Base-by-base conservation (phyloP, 257 asterid genomes). In the Ocimum tenuiflorum region DNA sequence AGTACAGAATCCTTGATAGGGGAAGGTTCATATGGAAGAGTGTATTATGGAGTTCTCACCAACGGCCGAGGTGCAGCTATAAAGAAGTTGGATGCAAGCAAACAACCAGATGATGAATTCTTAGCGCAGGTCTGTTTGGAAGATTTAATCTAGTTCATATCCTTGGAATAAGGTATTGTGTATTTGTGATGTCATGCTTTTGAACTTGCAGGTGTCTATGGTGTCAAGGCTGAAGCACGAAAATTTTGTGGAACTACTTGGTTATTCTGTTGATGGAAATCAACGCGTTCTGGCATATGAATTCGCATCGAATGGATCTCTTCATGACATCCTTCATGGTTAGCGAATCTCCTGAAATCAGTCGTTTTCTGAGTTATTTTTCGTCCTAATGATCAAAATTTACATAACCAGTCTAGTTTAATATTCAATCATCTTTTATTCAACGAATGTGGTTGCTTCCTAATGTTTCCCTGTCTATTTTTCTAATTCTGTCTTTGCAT, bases 21-120 rank as follows among this genome's bases (percentile, higher is more conserved):
- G 19, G 97, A 90, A 70, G 97, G 97, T 51, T 90, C 97, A 10
- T 90, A 90, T 60, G 97, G 97, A 70, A 81, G 95, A 80, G 97
- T 90, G 42, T 90, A 90, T 73, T 83, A 77, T 22, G 96, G 95
- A 55, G 71, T 67, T 68, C 80, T 87, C 36, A 87, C 72, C 55
- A 85, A 47, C 65, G 87, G 86, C 4, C 75, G 77, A 48, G 86
- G 83, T 60, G 91, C 96, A 9, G 96, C 95, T n/a, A 73, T 88
- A 38, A 88, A 88, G 66, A 88, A 86, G 82, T 72, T 88, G 24
- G 96, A 88, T 74, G 75, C 96, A n/a, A 88, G 88, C 84, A 88
- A 88, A 80, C 96, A 86, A 63, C 96, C 91, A 6, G 91, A 84
- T 35, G 80, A 67, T 66, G 96, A 86, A 75, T 84, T 86, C 67